A percentile compares a stretch with the other conserved stretches of the same genome.
Evolutionary conservation across 306 rosid genomes (phyloP).

Genomic region (Glycine soja): DNA sequence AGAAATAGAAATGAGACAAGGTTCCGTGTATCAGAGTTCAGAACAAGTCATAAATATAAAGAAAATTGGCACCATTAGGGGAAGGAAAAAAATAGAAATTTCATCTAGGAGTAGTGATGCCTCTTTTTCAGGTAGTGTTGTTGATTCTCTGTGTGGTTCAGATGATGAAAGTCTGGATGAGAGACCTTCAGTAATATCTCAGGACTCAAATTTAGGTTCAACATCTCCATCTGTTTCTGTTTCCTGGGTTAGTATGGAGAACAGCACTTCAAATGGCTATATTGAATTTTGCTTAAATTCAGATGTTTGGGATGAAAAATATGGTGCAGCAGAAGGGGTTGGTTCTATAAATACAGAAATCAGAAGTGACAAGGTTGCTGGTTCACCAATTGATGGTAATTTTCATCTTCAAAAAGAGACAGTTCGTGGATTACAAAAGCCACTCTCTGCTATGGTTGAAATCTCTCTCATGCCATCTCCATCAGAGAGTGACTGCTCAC

Average conservation of each 20-base stretch:
- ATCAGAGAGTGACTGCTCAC: slow-evolving; percentile 56
- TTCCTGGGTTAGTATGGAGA: slow-evolving; percentile 49
- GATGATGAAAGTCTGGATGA: slow-evolving; percentile 59
- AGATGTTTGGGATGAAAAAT: slow-evolving; percentile 51
- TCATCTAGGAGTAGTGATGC: slow-evolving; percentile 54
- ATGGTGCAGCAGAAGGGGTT: slow-evolving; percentile 44
- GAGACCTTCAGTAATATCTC: slow-evolving; percentile 52
- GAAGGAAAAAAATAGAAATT: slow-evolving; percentile 71
- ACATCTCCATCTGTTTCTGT: slow-evolving; percentile 51
- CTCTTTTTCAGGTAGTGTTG: slow-evolving; percentile 59
- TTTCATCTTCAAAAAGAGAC: slow-evolving; percentile 56
- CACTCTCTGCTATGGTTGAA: slow-evolving; percentile 59
- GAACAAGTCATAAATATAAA: slow-evolving; percentile 55
- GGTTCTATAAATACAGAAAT: slow-evolving; percentile 51
- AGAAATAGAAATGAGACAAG: slow-evolving; percentile 53
- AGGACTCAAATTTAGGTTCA: slow-evolving; percentile 47
- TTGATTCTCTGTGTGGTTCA: slow-evolving; percentile 67
- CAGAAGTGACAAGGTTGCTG: slow-evolving; percentile 54
- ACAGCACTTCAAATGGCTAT: slow-evolving; percentile 54
- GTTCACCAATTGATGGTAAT: slow-evolving; percentile 53
- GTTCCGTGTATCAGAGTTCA: slow-evolving; percentile 67
- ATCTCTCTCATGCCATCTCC: slow-evolving; percentile 51
- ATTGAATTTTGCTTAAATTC: slow-evolving; percentile 63
- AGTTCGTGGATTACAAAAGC: slow-evolving; percentile 56
- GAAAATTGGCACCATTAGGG: slow-evolving; percentile 56